A percentile compares a stretch with the other conserved stretches of the same genome.
Conservation (phyloP, 805 yeast genomes). For the Kazachstania taianensis region DNA sequence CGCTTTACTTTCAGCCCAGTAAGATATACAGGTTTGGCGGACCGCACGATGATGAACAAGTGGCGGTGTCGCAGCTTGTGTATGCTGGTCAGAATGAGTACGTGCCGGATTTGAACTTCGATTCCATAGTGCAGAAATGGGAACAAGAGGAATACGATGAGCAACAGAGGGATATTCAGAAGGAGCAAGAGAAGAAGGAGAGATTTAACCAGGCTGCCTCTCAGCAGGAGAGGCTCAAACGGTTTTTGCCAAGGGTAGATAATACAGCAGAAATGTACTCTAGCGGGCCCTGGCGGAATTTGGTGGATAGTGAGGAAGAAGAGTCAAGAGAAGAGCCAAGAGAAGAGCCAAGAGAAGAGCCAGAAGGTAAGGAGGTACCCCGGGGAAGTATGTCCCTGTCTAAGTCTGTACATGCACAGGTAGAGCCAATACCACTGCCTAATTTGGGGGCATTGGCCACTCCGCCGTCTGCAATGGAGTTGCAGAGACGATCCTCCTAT, state of each 20-base stretch:
- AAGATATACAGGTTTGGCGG: not conserved
- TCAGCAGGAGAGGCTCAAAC: too few relatives aligned
- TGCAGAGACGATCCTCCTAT: slow-evolving; percentile 10
- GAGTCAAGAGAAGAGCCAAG: too few relatives aligned
- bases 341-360: too few relatives aligned
- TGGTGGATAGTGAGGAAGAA: too few relatives aligned
- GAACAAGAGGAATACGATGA: too few relatives aligned
- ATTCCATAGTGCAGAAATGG: slow-evolving; percentile 42
- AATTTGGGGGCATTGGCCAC: slow-evolving; percentile 9
- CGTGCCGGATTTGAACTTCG: slow-evolving; percentile 59
- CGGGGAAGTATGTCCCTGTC: too few relatives aligned
- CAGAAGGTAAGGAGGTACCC: too few relatives aligned
- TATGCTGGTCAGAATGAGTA: slow-evolving; percentile 39
- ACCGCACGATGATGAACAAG: not conserved
- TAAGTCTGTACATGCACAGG: slow-evolving; percentile 28
- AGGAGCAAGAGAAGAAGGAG: slow-evolving; percentile 3
- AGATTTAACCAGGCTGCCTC: too few relatives aligned
- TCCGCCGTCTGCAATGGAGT: slow-evolving; percentile 11
- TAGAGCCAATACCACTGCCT: slow-evolving; percentile 32
- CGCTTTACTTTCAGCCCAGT: slow-evolving; percentile 2
- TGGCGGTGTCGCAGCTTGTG: not conserved
- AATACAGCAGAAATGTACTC: too few relatives aligned
- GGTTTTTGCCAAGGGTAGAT: too few relatives aligned
- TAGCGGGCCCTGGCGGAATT: too few relatives aligned
- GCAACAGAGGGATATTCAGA: too few relatives aligned